Base-by-base conservation (phyloP, 768 basidiomycete species). In the Podaxis sp. region DNA sequence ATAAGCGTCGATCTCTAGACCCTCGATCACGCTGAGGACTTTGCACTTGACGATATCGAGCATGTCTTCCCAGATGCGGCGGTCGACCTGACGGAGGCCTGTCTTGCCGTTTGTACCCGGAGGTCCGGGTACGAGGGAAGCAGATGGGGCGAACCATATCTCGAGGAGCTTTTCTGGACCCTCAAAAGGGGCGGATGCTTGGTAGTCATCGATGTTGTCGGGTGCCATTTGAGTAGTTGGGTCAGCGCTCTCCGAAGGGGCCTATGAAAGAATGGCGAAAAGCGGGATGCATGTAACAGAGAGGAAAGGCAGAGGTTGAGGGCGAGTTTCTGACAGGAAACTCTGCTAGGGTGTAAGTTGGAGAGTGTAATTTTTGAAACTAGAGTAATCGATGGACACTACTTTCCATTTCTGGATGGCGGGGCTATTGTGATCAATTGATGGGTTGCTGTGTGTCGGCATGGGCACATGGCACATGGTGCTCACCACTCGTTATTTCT, bases 1-100 rank as follows among this genome's bases (percentile, higher is more conserved):
- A 78, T 98, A 99, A 25, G 97, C 96, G 69, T 98, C 97, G 65
- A 88, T 86, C 67, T 96, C 92, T n/a, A 81, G 75, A 61, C 96
- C 97, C 70, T 91, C 82, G 48, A 97, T 81, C 58, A 91, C 87
- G 70, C 88, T 96, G 71, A 99, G 83, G 40, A 98, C 91, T 70
- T 97, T 93, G 81, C 97, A 99, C 71, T 91, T 88, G 71, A 99
- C 97, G 64, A 96, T 91, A 74, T 88, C 88, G 62, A 99, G 86
- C 94, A 99, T 97, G 61, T 93, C 91, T 76, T 97, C 95, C 97
- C 97, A 99, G 35, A 90, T 78, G 32, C 79, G 73, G 61, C 87
- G 79, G 65, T 85, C 79, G 36, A 99, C 87, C 66, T 78, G 82
- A 61, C 95, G 80, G 48, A 99, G 82, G 38, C 97, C 97, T 21